Evolutionary conservation across 176 grass and related monocot species (phyloP).

Genomic region (Rhynchospora breviuscula): DNA sequence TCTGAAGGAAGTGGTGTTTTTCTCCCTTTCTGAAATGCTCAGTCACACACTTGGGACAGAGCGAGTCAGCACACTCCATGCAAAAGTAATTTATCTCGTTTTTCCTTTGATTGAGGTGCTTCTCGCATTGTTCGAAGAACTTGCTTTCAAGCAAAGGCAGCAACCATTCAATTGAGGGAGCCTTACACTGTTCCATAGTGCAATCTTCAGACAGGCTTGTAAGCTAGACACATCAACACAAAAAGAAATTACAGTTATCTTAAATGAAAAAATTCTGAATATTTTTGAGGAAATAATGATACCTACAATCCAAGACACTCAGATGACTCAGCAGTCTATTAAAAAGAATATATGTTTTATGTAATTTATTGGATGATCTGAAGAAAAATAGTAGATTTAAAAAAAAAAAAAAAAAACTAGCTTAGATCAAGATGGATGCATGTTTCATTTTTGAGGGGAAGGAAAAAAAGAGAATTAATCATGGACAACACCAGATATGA

Average conservation of each 20-base stretch:
- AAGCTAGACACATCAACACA: not conserved
- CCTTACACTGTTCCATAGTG: not conserved
- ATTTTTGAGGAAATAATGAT: not conserved
- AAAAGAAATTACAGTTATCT: not conserved
- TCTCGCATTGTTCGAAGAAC: constrained; percentile 18
- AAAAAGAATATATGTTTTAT: not conserved
- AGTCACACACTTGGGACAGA: constrained; percentile 1
- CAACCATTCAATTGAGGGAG: not conserved
- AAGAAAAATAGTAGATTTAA: not conserved
- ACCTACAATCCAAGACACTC: not conserved
- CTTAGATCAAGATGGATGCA: not conserved
- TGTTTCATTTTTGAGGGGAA: not conserved
- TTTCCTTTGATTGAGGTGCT: not conserved
- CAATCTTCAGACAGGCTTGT: not conserved
- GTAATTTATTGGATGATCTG: not conserved
- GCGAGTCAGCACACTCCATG: not conserved
- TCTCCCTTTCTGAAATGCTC: constrained; percentile 6
- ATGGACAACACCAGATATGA: not conserved
- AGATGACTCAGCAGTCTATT: not conserved
- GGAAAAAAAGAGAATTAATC: not conserved
- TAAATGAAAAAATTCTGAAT: not conserved
- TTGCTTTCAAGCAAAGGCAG: constrained; percentile 7
- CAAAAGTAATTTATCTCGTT: constrained; percentile 17
- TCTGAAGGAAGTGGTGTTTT: constrained; percentile 12
- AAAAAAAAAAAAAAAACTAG: too few species aligned